These are phyloP conservation scores for Kluyveromyces aestuarii DNA, from an alignment of 805 yeast genomes.

Conservation along the genomic window DNA sequence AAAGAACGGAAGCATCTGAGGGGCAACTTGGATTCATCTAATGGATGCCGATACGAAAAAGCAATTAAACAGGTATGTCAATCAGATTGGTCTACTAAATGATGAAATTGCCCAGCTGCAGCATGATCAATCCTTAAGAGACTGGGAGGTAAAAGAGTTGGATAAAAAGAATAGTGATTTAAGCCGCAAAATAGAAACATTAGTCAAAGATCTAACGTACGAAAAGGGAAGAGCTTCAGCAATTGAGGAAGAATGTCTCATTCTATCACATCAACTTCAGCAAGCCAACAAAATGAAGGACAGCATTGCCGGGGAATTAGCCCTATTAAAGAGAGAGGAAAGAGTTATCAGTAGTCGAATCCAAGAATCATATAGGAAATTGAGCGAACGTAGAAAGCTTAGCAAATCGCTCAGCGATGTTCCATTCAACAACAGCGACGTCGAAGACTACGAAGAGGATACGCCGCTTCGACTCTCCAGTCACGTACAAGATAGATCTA, in stretches of 20 bases:
- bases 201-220: background rate
- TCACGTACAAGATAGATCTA: background rate
- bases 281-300: background rate
- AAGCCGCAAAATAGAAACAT: background rate
- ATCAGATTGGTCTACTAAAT: slow-evolving; percentile 10
- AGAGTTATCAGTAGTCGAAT: slow-evolving; percentile 1
- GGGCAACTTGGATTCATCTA: background rate
- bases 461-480: background rate
- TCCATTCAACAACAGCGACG: slow-evolving; percentile 2
- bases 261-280: background rate
- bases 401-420: background rate
- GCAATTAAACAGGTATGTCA: slow-evolving; percentile 15
- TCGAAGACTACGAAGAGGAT: background rate
- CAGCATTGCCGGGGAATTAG: background rate
- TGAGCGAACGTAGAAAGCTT: background rate
- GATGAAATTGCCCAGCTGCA: slow-evolving; percentile 10
- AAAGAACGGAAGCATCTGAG: background rate
- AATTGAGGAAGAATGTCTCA: background rate
- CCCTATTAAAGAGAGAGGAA: background rate
- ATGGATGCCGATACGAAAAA: slow-evolving; percentile 3
- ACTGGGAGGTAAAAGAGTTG: background rate
- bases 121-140: slow-evolving; percentile 7
- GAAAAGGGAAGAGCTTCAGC: background rate
- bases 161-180: background rate
- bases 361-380: background rate